Conservation (phyloP, 2,329 filamentous ascomycete species). For the Colletotrichum horii region DNA sequence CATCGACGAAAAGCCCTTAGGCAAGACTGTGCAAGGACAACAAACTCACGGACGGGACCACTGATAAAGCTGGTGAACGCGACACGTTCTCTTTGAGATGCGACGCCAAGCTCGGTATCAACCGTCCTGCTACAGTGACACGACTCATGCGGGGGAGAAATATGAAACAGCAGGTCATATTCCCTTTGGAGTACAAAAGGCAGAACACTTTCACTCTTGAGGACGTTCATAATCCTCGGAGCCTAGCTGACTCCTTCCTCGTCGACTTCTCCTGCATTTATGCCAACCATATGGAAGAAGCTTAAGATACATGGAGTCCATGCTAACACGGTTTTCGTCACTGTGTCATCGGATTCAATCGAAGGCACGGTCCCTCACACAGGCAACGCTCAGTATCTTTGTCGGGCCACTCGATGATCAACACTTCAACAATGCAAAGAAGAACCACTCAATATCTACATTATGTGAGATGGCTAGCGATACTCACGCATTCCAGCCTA, state of each 20-base stretch:
- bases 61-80: background rate
- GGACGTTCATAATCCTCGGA: background rate
- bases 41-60: background rate
- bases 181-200: background rate
- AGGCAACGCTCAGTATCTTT: background rate
- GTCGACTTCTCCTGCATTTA: background rate
- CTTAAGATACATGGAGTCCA: background rate
- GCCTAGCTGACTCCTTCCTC: background rate
- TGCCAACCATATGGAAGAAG: background rate
- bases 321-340: background rate
- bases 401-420: background rate
- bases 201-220: background rate
- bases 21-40: background rate
- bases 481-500: background rate
- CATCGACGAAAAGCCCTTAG: background rate
- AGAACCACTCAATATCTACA: background rate
- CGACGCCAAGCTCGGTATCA: background rate
- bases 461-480: background rate
- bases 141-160: background rate
- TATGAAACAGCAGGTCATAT: background rate
- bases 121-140: background rate
- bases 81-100: background rate
- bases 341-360: background rate
- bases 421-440: background rate
- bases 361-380: background rate